Base-by-base conservation (phyloP, 805 yeast genomes). In the Kuraishia molischiana region DNA sequence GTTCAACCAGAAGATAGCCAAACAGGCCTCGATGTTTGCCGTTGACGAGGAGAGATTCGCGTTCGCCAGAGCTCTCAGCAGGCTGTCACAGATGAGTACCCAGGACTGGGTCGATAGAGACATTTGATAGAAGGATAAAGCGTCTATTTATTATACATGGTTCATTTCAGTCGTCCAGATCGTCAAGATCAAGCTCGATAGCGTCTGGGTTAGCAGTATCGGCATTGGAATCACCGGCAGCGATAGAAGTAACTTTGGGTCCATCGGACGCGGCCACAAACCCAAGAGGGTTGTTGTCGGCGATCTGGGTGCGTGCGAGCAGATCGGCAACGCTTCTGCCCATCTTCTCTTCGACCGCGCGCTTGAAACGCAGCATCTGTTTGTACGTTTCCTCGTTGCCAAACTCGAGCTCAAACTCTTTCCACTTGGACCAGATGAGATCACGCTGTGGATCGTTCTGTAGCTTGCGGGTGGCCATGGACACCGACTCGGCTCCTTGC, bases 41-140 rank as follows among this genome's bases (percentile, higher is more conserved):
- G 72, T 92, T 30, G 97, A 87, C 58, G 98, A 90, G 58, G 98
- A 90, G 61, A 74, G 81, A 56, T 92, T 90, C 64, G 98, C 98
- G 17, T 90, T 90, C 66, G 95, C 96, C 0, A 73, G 98, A 53
- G 97, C 97, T 0, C 66, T 90, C 41, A 80, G 92, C 49, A 76
- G 98, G 54, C 67, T 92, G 46, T 73, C 89, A 32, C 97, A 90
- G 48, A 90, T 90, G 97, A 80, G 95, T 46, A 82, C 95, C 4
- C 79, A 79, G 19, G 95, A 83, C 37, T 90, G 98, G 98, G 79
- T 85, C 5, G 86, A 80, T 35, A 48, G 45, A 34, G 52, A 41
- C 5, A 11, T 22, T 8, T 22, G 11, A 22, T 22, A 22, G 26
- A 22, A n/a, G n/a, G n/a, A n/a, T n/a, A n/a, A n/a, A n/a, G n/a